Base-by-base conservation (phyloP, 306 rosid genomes). In the Quercus variabilis region DNA sequence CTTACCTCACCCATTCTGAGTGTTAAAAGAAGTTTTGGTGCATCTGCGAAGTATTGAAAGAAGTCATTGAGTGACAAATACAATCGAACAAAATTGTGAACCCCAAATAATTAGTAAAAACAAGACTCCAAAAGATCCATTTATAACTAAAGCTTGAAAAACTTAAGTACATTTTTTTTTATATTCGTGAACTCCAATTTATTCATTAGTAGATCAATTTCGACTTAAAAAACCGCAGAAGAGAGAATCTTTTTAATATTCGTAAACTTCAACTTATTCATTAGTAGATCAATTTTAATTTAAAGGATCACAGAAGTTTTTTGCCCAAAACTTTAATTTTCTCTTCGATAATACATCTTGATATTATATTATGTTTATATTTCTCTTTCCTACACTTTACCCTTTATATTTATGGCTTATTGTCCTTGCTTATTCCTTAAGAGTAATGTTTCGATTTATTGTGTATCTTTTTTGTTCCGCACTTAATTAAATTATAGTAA, bases 221-320 rank as follows among this genome's bases (percentile, higher is more conserved):
- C 1, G 23, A 23, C 23, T 23, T 23, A 23, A 1, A 23, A 1
- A 0, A 1, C 1, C 23, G 1, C 23, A 23, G 23, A 23, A 23
- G 1, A 23, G 1, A 0, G 1, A 0, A 0, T 35, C 41, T 35
- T 35, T 35, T 35, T 35, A 0, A 28, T 28, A 28, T 28, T 33
- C 1, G 0, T 5, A 0, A 5, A 33, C 7, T 33, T 1, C 0
- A 5, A 33, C 6, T 33, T 33, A 33, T 33, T 35, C 41, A 35
- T 35, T 35, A 35, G 0, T 6, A 1, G 0, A 35, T 35, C 0
- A 0, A 35, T 35, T 35, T 35, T 0, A 0, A 0, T 9, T 35
- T 35, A 6, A 0, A 6, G 0, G 0, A 1, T 1, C 2, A 0
- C 9, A 0, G 0, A 35, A 6, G 0, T 1, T 35, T 5, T 35